Conservation (phyloP, 2,329 filamentous ascomycete species). For the Penicillium sp. region DNA sequence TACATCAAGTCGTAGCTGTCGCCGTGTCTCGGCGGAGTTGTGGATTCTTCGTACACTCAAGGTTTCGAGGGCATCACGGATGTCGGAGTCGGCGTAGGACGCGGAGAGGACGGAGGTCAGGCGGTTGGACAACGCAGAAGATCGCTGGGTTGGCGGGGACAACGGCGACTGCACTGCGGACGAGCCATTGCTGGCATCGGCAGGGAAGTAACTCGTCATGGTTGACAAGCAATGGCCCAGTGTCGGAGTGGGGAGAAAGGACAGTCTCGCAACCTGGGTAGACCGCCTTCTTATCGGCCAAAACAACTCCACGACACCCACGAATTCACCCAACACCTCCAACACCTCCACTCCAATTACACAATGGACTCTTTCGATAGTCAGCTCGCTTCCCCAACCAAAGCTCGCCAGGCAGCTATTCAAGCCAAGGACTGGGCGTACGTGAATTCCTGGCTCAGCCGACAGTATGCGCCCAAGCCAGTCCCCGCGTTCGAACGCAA, state of each 20-base stretch:
- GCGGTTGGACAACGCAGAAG: slow-evolving; percentile 73
- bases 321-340: background rate
- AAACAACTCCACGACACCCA: background rate
- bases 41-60: slow-evolving; percentile 69
- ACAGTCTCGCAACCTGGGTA: slow-evolving; percentile 13
- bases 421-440: slow-evolving; percentile 89
- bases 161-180: slow-evolving; percentile 30
- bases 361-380: slow-evolving; percentile 30
- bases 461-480: slow-evolving; percentile 63
- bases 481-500: slow-evolving; percentile 82
- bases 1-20: slow-evolving; percentile 75
- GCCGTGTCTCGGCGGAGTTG: slow-evolving; percentile 75
- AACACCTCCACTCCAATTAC: background rate
- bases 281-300: slow-evolving; percentile 25
- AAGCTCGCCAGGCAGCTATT: slow-evolving; percentile 71
- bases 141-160: slow-evolving; percentile 36
- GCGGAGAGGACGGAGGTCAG: slow-evolving; percentile 83
- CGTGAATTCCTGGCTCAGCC: slow-evolving; percentile 76
- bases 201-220: slow-evolving; percentile 39
- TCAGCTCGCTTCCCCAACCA: slow-evolving; percentile 59
- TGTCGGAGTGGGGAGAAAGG: slow-evolving; percentile 23
- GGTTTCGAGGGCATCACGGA: slow-evolving; percentile 76
- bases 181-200: slow-evolving; percentile 25
- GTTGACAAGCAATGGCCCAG: slow-evolving; percentile 11
- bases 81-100: slow-evolving; percentile 89